Base-by-base conservation (phyloP, 2,329 filamentous ascomycete genomes). In the Aspergillus fischeri region DNA sequence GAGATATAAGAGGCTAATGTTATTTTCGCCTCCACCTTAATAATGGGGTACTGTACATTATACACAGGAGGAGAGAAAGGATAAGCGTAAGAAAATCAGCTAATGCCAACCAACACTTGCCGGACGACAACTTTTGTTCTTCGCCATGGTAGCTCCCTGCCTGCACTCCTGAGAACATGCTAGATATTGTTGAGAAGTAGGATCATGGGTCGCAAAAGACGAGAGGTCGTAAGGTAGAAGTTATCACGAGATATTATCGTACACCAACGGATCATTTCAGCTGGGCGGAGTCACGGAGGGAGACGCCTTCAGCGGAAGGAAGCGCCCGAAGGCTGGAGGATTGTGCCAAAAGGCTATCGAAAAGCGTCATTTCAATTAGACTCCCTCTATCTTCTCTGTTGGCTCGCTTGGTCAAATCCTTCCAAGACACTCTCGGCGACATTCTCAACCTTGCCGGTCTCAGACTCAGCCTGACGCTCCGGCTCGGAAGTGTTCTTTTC, bases 401-500 rank as follows among this genome's bases (percentile, higher is more conserved):
- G 63, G 52, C 70, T 73, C 48, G 71, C 69, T 59, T 75, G 62
- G 20, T 83, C 79, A 60, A 83, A 82, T 2, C 77, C 74, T 48
- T 78, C 77, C 38, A 82, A 68, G 56, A 81, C 79, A 55, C 73
- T 78, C 54, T 79, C 73, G 51, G 79, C 76, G 63, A 81, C 76
- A 54, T 14, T 45, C 42, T 77, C 70, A 27, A 70, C 71, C 9
- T 73, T 70, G 7, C 67, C 65, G 9, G 58, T 44, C 28, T 57
- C 53, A 10, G 57, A 41, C 17, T 59, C 54, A 20, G 62, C 55
- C 35, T 63, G 59, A 9, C 58, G 32, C 50, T 54, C 54, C 3
- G 49, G 29, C 35, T 67, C 67, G 32, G 65, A 35, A 60, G 72
- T 67, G 65, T 75, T 69, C 57, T 75, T 70, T 14, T 64, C 57